Evolutionary conservation across 352 stramenopile genomes (phyloP).

Genomic region (Lagenidium giganteum): DNA sequence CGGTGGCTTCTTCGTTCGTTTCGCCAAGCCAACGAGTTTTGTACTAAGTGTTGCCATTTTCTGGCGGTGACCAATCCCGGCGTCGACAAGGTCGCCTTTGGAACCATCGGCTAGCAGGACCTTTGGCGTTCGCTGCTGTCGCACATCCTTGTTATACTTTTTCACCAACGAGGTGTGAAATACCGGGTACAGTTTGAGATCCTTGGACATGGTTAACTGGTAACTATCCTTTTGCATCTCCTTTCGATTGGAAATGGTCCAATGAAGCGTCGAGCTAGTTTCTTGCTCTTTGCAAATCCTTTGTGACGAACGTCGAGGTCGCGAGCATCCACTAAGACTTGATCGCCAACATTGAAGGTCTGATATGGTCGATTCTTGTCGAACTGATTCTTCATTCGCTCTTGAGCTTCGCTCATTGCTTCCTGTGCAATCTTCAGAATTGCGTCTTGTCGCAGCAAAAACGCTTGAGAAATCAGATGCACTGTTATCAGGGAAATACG

Average conservation of each 20-base stretch:
- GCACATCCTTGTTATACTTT: conserved; percentile 7
- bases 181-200: conserved; percentile 9
- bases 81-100: conserved; percentile 1
- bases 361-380: conserved; percentile 10
- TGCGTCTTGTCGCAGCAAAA: too few relatives aligned
- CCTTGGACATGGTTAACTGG: conserved; percentile 5
- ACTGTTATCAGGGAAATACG: conserved; percentile 1
- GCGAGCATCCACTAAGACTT: conserved; percentile 13
- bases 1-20: background rate
- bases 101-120: background rate
- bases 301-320: conserved; percentile 10
- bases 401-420: too few relatives aligned
- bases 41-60: background rate
- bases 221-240: conserved; percentile 2
- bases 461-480: too few relatives aligned
- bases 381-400: conserved; percentile 1
- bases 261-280: conserved; percentile 12
- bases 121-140: conserved; percentile 5
- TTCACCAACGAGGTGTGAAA: conserved; percentile 13
- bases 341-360: conserved; percentile 4
- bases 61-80: background rate
- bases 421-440: background rate
- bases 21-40: conserved; percentile 2
- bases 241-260: conserved; percentile 7
- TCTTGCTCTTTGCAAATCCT: conserved; percentile 3